These are phyloP conservation scores for Plasmodium vivax DNA, from an alignment of 169 alveolate genomes.

Conservation along the genomic window DNA sequence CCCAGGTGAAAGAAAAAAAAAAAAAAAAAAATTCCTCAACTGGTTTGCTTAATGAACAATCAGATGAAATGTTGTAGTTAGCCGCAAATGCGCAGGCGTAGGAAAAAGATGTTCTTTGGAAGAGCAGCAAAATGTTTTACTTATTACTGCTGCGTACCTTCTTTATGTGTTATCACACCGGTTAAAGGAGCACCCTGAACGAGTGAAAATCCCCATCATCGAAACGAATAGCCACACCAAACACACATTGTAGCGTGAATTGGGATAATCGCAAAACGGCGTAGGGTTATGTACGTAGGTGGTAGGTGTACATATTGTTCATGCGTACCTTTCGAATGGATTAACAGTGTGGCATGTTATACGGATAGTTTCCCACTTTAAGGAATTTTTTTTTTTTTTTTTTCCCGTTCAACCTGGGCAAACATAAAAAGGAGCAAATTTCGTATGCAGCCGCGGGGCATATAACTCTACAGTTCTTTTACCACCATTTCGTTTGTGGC, in stretches of 20 bases:
- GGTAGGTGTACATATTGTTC: not conserved
- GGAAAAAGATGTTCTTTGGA: not conserved
- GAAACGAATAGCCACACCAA: not conserved
- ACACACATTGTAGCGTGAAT: not conserved
- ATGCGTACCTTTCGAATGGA: not conserved
- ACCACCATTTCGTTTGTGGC: not conserved
- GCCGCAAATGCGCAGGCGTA: not conserved
- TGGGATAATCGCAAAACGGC: not conserved
- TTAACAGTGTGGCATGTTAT: not conserved
- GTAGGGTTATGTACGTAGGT: not conserved
- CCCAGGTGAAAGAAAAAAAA: not conserved
- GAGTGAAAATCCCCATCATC: not conserved
- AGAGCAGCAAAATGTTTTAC: not conserved
- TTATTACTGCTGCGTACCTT: not conserved
- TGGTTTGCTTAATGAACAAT: not conserved
- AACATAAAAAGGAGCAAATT: not conserved
- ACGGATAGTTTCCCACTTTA: not conserved
- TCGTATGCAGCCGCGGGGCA: not conserved
- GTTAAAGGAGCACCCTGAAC: not conserved
- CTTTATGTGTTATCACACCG: not conserved
- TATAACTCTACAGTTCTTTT: not conserved
- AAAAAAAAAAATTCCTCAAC: not conserved
- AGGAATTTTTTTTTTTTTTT: not conserved
- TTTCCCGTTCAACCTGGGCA: slow-evolving; percentile 1
- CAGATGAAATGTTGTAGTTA: not conserved